Evolutionary conservation across 1,284 basidiomycete genomes (phyloP), one percentile per base, ranked within the genome.

Genomic region (Papiliotrema nemorosa): DNA sequence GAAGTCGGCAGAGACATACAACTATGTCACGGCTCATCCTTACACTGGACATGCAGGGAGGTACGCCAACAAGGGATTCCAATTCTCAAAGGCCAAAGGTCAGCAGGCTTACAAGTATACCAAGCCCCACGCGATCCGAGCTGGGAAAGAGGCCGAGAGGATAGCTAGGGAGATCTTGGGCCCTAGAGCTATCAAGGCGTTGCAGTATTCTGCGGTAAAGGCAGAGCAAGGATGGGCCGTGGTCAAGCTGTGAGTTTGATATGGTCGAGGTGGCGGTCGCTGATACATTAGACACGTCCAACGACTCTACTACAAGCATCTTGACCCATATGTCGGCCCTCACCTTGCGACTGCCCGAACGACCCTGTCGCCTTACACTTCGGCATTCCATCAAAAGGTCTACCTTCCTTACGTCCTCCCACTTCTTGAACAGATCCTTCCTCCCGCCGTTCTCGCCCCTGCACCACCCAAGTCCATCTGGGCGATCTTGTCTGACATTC

Each of bases 341-440:
- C 59, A 67, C 47, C 33, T 68, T 47, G 37, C 53, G 46, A 60
- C 59, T 44, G 52, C 43, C 22, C n/a, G 48, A 16, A 47, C 35
- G 2, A 50, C 46, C 10, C 7, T 58, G n/a, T 33, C 36, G 0
- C 64, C 64, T 7, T 59, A 60, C 50, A 45, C 31, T 21, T 24
- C 42, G 10, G 22, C 44, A 6, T 52, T 57, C 49, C 34, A 50
- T 38, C 41, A 54, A 31, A 55, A 60, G 21, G 49, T 67, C 37
- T 67, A 62, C 53, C 27, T 16, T 18, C 71, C 70, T 5, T 69
- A 69, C 57, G 50, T 74, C 40, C 54, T 57, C 27, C 70, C 70
- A 1, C 46, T 61, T 20, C 31, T 64, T 45, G 44, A 63, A 27
- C 13, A 58, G 24, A 20, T 69, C 54, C 50, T 70, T 9, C 69